A percentile compares a stretch with the other conserved stretches of the same genome.
Conservation (phyloP, 371 early-diverging fungal species). For the Actinomortierella ambigua region DNA sequence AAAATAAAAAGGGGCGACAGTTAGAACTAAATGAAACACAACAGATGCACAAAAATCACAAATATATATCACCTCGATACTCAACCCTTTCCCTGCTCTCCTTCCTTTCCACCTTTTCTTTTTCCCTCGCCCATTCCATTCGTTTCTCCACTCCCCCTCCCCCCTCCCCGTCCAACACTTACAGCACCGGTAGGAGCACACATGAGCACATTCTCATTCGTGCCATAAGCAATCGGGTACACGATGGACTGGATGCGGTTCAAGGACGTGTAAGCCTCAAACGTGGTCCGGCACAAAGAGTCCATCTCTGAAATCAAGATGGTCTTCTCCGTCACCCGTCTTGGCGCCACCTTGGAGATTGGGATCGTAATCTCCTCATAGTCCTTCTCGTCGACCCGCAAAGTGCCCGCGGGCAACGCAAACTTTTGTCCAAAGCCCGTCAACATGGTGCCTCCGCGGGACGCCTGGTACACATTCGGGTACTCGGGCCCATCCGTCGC, state of each 20-base stretch:
- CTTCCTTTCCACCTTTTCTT: too few species aligned
- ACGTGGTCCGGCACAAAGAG: constrained; percentile 74
- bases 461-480: constrained; percentile 67
- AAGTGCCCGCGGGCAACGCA: constrained; percentile 75
- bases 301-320: constrained; percentile 73
- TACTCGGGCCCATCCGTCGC: constrained; percentile 42
- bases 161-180: too few species aligned
- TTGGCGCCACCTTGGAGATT: constrained; percentile 64
- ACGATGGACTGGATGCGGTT: constrained; percentile 95
- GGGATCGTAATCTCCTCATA: constrained; percentile 88
- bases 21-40: too few species aligned
- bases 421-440: constrained; percentile 69
- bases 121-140: too few species aligned
- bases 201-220: constrained; percentile 94
- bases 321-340: constrained; percentile 59
- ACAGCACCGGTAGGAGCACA: constrained; percentile 99
- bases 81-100: too few species aligned
- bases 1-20: too few species aligned
- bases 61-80: too few species aligned
- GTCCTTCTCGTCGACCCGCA: constrained; percentile 62
- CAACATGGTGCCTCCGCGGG: constrained; percentile 54
- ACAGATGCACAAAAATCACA: too few species aligned
- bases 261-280: constrained; percentile 85
- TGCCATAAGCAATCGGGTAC: constrained; percentile 85
- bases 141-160: too few species aligned